Conservation (phyloP, 129 eudicot genomes). For the Logfia minima region DNA sequence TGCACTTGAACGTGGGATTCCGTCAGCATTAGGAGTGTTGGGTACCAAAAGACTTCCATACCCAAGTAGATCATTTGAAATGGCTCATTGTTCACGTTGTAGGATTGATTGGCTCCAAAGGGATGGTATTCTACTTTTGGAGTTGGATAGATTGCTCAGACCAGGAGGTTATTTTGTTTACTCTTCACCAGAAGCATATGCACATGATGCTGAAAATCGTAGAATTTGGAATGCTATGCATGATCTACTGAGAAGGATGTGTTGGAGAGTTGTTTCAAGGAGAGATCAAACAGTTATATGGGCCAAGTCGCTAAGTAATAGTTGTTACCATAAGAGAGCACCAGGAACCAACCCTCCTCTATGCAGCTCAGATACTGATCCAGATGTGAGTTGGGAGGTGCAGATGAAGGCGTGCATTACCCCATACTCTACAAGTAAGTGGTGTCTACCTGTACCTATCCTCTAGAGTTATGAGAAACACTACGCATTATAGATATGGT, state of each 20-base stretch:
- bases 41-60: slow-evolving; percentile 86
- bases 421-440: slow-evolving; percentile 73
- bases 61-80: slow-evolving; percentile 83
- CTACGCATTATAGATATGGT: not conserved
- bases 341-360: slow-evolving; percentile 61
- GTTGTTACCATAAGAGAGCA: slow-evolving; percentile 67
- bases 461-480: not conserved
- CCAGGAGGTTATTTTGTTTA: slow-evolving; percentile 93
- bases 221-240: slow-evolving; percentile 81
- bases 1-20: slow-evolving; percentile 84
- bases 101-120: slow-evolving; percentile 93
- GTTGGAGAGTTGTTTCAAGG: slow-evolving; percentile 90
- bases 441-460: not conserved
- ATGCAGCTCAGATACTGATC: slow-evolving; percentile 65
- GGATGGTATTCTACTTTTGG: slow-evolving; percentile 77
- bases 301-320: slow-evolving; percentile 81
- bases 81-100: slow-evolving; percentile 92
- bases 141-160: slow-evolving; percentile 77
- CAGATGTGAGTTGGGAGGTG: slow-evolving; percentile 82
- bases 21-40: slow-evolving; percentile 76
- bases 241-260: slow-evolving; percentile 76
- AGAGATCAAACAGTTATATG: slow-evolving; percentile 87
- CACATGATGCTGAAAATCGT: slow-evolving; percentile 77
- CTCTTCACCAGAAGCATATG: slow-evolving; percentile 95
- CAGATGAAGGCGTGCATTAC: slow-evolving; percentile 81